phyloP scores from a whole-genome alignment of 2,329 filamentous ascomycete genomes.

The Aspergillus sp. region DNA sequence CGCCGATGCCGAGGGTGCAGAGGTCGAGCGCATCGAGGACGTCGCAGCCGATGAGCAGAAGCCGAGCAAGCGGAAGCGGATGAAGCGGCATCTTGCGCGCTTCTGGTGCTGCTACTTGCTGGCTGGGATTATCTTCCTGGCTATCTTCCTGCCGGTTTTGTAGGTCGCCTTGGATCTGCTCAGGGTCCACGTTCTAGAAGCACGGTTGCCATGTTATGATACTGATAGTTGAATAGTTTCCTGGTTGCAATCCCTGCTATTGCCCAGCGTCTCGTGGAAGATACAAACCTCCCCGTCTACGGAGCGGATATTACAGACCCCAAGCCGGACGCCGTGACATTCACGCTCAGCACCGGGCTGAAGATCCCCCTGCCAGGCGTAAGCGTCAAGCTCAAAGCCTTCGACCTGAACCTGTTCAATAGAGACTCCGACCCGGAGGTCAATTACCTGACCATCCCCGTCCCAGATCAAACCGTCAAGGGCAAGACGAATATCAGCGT shows the following conservation, averaged over 20 bases:
- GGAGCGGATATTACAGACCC: constrained; percentile 21
- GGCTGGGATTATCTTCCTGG: constrained; percentile 21
- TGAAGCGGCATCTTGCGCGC: constrained; percentile 15
- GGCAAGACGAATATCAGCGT: constrained; percentile 36
- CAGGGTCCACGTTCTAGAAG: too few relatives aligned
- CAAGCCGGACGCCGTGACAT: constrained; percentile 18
- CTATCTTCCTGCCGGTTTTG: constrained; percentile 27
- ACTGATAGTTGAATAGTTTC: constrained; percentile 18
- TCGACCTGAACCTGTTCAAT: constrained; percentile 46
- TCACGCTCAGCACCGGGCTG: constrained; percentile 21
- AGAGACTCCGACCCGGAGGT: constrained; percentile 29
- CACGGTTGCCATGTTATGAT: neutral
- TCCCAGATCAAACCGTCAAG: constrained; percentile 20
- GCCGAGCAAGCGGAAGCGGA: neutral
- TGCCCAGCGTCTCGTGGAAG: constrained; percentile 23
- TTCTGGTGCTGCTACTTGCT: constrained; percentile 26
- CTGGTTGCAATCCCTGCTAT: constrained; percentile 24
- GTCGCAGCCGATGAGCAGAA: constrained; percentile 1
- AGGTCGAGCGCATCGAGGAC: constrained; percentile 13
- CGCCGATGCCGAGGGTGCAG: neutral
- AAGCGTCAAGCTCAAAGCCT: constrained; percentile 29
- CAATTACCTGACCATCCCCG: constrained; percentile 16
- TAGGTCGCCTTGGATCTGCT: too few relatives aligned
- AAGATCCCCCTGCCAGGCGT: constrained; percentile 16
- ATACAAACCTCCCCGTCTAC: constrained; percentile 23